These are phyloP conservation scores for Gelatoporia subvermispora DNA, from an alignment of 768 basidiomycete genomes.

Conservation along the genomic window DNA sequence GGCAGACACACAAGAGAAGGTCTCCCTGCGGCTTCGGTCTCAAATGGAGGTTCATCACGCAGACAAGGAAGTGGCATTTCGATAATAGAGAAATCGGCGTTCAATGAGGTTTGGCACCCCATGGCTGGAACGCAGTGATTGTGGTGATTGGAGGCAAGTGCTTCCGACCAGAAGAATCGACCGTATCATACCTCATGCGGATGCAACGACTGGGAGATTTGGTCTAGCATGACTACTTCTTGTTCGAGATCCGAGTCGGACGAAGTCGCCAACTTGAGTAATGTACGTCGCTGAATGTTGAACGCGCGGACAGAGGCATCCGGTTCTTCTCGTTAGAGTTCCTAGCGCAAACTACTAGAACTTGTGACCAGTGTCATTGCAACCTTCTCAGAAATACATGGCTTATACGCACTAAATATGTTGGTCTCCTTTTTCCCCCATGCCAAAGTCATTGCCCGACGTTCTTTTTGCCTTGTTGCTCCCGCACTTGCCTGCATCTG, in stretches of 20 bases:
- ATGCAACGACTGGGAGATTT: constrained; percentile 8
- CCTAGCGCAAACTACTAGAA: too few relatives aligned
- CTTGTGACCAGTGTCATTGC: too few relatives aligned
- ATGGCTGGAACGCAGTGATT: constrained; percentile 23
- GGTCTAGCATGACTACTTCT: constrained; percentile 13
- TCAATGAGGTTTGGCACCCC: constrained; percentile 11
- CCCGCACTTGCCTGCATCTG: too few relatives aligned
- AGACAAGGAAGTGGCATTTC: constrained; percentile 18
- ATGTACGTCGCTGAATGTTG: too few relatives aligned
- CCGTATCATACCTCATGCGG: constrained; percentile 25
- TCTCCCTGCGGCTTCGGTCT: constrained; percentile 21
- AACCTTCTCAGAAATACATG: too few relatives aligned
- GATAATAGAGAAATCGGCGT: constrained; percentile 9
- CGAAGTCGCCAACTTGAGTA: too few relatives aligned
- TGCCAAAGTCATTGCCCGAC: too few relatives aligned
- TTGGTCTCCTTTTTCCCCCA: too few relatives aligned
- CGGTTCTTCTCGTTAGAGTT: too few relatives aligned
- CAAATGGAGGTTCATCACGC: constrained; percentile 18
- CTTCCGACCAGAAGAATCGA: constrained; percentile 18
- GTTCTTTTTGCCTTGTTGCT: too few relatives aligned
- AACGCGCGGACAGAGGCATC: too few relatives aligned
- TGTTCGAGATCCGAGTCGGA: constrained; percentile 18
- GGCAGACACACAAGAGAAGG: constrained; percentile 17
- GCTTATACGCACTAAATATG: too few relatives aligned
- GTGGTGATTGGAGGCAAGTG: constrained; percentile 14